phyloP scores from a whole-genome alignment of 31 red algal genomes.

The Odonthalia washingtoniensis region DNA sequence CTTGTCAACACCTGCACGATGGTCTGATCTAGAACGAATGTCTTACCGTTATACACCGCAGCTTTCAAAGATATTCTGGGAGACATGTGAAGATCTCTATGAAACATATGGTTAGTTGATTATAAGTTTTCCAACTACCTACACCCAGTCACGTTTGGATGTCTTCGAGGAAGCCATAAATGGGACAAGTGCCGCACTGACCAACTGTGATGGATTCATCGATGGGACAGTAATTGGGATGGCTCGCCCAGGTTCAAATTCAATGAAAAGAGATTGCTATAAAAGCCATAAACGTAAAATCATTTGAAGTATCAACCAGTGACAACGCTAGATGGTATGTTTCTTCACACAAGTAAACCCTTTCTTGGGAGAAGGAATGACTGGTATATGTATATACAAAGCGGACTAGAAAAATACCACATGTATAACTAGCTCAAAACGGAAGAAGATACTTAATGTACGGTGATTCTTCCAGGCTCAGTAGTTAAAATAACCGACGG shows the following conservation, averaged over 20 bases:
- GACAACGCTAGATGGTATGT: not conserved
- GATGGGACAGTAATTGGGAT: constrained; percentile 10
- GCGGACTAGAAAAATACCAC: too few relatives aligned
- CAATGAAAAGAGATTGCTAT: not conserved
- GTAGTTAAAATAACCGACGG: constrained; percentile 13
- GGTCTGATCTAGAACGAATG: not conserved
- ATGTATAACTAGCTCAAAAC: too few relatives aligned
- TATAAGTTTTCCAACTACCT: not conserved
- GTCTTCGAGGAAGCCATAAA: not conserved
- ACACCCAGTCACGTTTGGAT: not conserved
- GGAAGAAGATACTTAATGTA: constrained; percentile 1
- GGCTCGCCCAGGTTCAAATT: not conserved
- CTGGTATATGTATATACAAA: too few relatives aligned
- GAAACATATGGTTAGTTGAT: not conserved
- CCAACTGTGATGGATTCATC: constrained; percentile 1
- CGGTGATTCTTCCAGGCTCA: too few relatives aligned
- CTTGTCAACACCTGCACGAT: not conserved
- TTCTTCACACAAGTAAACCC: not conserved
- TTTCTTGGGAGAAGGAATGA: too few relatives aligned
- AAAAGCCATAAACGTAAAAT: not conserved
- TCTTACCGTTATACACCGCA: not conserved
- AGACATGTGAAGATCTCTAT: not conserved
- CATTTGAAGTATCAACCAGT: constrained; percentile 6
- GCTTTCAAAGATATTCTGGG: constrained; percentile 13
- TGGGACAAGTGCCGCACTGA: not conserved